phyloP scores from a whole-genome alignment of 2,329 filamentous ascomycete genomes.

The Sphaerulina musiva region DNA sequence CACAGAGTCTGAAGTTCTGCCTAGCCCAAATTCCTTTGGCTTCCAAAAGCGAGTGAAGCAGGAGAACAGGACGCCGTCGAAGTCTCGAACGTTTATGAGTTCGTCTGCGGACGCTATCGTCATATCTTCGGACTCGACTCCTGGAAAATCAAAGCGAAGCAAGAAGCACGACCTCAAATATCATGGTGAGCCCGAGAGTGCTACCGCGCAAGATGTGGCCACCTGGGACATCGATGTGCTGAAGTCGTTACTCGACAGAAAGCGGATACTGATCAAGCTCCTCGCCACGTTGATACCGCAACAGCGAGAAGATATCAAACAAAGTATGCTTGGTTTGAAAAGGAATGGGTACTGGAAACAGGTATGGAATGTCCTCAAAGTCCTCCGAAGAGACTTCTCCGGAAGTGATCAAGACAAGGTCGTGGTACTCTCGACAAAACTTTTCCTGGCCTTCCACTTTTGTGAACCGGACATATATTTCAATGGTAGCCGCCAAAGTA shows the following conservation, averaged over 20 bases:
- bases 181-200: constrained; percentile 9
- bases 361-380: not conserved
- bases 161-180: constrained; percentile 2
- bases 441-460: constrained; percentile 14
- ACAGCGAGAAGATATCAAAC: constrained; percentile 11
- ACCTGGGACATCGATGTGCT: constrained; percentile 17
- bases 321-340: constrained; percentile 5
- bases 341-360: constrained; percentile 1
- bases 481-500: not conserved
- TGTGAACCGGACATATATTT: constrained; percentile 4
- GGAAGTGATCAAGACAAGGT: constrained; percentile 1
- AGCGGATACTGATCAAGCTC: constrained; percentile 41
- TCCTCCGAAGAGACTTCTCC: not conserved
- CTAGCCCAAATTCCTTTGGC: not conserved
- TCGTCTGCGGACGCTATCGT: constrained; percentile 8
- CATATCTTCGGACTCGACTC: constrained; percentile 18
- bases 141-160: not conserved
- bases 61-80: constrained; percentile 4
- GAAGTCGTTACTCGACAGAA: constrained; percentile 30
- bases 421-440: constrained; percentile 9
- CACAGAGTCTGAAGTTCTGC: constrained; percentile 4
- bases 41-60: not conserved
- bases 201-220: constrained; percentile 11
- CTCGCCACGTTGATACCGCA: constrained; percentile 29
- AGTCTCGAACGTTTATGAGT: not conserved